Evolutionary conservation across 768 basidiomycete species (phyloP).

Genomic region (Epithele typhae): DNA sequence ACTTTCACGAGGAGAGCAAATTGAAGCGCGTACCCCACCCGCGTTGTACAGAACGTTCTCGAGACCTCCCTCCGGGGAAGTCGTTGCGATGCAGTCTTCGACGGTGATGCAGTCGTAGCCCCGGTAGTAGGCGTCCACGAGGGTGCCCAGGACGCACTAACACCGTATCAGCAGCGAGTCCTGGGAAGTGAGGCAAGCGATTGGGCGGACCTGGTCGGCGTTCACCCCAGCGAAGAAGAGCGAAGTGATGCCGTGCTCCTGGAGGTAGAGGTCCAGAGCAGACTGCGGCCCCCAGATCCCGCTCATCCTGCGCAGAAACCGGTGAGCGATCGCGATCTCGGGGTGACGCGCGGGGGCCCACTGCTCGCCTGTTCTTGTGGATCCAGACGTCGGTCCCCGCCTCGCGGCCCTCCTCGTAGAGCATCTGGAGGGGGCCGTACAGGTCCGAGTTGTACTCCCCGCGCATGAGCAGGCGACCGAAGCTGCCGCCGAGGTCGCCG

Average conservation of each 20-base stretch:
- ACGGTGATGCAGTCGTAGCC: conserved; percentile 63
- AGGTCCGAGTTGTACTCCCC: conserved; percentile 53
- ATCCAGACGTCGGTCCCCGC: conserved; percentile 67
- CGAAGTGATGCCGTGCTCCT: conserved; percentile 58
- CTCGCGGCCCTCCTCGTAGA: conserved; percentile 47
- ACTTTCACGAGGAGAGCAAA: background rate
- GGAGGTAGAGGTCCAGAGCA: conserved; percentile 57
- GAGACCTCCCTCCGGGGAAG: conserved; percentile 51
- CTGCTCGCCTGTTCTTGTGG: conserved; percentile 57
- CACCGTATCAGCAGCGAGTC: background rate
- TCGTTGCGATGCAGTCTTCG: conserved; percentile 57
- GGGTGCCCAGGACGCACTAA: conserved; percentile 62
- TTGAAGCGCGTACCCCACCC: conserved; percentile 38
- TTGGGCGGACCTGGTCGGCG: conserved; percentile 49
- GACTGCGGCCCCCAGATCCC: conserved; percentile 63
- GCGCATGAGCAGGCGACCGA: conserved; percentile 57
- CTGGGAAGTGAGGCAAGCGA: no score
- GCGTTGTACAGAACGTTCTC: conserved; percentile 58
- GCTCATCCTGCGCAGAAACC: conserved; percentile 45
- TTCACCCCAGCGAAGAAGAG: conserved; percentile 65
- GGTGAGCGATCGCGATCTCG: background rate
- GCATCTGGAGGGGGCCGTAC: conserved; percentile 58
- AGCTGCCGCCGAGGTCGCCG: conserved; percentile 45
- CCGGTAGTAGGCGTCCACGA: conserved; percentile 58
- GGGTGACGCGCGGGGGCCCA: background rate